A percentile compares a stretch with the other conserved stretches of the same genome.
Conservation (phyloP, 2,329 filamentous ascomycete genomes). For the Aspergillus aculeatus region DNA sequence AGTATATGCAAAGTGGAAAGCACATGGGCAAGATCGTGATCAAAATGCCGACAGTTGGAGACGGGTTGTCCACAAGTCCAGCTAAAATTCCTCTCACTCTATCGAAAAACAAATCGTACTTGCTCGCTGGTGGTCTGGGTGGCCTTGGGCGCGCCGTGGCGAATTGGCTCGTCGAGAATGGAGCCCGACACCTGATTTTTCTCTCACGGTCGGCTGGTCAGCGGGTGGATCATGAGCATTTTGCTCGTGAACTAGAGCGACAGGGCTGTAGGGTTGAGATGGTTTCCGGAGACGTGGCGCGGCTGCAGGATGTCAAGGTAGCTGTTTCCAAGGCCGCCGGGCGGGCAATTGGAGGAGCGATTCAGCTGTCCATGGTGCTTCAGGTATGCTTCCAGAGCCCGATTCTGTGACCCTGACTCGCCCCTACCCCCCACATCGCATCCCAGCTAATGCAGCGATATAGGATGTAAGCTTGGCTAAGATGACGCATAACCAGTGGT, state of each 20-base stretch:
- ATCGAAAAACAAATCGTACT: conserved; percentile 39
- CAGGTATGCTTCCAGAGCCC: neutral
- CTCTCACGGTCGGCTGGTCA: neutral
- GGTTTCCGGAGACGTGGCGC: neutral
- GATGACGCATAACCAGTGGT: neutral
- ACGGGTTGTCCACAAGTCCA: too few relatives aligned
- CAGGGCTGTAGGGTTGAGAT: neutral
- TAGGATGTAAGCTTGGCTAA: neutral
- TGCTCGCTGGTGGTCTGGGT: conserved; percentile 57
- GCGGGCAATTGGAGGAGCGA: neutral
- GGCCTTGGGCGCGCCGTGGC: conserved; percentile 56
- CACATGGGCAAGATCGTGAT: conserved; percentile 13
- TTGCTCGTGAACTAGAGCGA: neutral
- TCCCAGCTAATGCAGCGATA: neutral
- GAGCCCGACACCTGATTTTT: conserved; percentile 53
- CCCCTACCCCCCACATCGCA: neutral
- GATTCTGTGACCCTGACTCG: neutral
- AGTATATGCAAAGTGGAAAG: conserved; percentile 10
- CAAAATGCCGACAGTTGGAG: neutral
- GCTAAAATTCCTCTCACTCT: too few relatives aligned
- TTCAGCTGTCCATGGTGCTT: neutral
- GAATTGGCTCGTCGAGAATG: conserved; percentile 48
- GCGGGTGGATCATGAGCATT: neutral
- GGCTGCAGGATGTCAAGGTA: neutral
- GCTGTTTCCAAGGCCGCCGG: neutral